phyloP scores from a whole-genome alignment of 305 asterid genomes.

The Caryopteris hybrid region DNA sequence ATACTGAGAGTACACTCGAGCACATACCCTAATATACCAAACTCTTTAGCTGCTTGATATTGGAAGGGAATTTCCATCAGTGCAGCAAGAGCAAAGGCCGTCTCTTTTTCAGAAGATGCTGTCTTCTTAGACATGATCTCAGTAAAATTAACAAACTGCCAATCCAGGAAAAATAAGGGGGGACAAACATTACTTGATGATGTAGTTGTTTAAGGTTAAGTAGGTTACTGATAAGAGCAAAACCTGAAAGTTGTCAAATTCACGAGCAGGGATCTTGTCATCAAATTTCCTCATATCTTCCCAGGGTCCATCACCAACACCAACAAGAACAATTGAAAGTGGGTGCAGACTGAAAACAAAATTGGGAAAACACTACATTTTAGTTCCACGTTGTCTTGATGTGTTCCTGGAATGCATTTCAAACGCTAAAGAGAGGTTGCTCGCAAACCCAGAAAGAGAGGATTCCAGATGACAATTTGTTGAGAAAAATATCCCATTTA shows the following conservation, averaged over 20 bases:
- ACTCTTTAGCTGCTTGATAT: conserved; percentile 59
- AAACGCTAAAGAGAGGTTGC: not conserved
- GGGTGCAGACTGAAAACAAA: conserved; percentile 53
- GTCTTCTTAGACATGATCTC: conserved; percentile 47
- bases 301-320: conserved; percentile 97
- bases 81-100: conserved; percentile 83
- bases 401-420: not conserved
- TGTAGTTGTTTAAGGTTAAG: not conserved
- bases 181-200: not conserved
- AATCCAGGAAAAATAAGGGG: not conserved
- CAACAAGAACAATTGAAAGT: conserved; percentile 79
- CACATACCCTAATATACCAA: conserved; percentile 60
- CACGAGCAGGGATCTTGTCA: conserved; percentile 70
- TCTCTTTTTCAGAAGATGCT: conserved; percentile 50
- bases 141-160: conserved; percentile 86
- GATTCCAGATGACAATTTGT: not conserved
- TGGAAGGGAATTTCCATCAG: conserved; percentile 87
- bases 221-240: not conserved
- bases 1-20: conserved; percentile 12
- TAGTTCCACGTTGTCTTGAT: not conserved
- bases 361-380: not conserved
- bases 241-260: conserved; percentile 84
- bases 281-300: conserved; percentile 83
- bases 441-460: not conserved
- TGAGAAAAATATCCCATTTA: not conserved